These are phyloP conservation scores for Jimgerdemannia flammicorona DNA, from an alignment of 192 early-diverging fungal genomes.

Conservation along the genomic window DNA sequence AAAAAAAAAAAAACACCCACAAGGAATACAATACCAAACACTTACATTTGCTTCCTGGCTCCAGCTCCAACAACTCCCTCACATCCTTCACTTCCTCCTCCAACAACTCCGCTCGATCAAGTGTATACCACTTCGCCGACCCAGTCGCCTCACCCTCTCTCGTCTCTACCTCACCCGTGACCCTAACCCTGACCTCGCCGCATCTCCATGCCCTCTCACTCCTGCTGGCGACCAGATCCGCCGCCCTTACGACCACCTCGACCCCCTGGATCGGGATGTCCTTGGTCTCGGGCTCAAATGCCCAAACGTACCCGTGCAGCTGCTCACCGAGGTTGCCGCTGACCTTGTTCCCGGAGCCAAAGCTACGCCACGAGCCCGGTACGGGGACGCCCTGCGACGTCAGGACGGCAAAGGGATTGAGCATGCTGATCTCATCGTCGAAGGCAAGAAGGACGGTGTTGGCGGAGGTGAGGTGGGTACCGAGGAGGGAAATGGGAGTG, in stretches of 20 bases:
- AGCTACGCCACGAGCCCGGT: constrained; percentile 29
- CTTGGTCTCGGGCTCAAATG: background rate
- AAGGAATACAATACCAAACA: constrained; percentile 10
- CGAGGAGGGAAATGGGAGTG: constrained; percentile 24
- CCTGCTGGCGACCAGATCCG: background rate
- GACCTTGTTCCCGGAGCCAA: constrained; percentile 8
- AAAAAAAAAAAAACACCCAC: too few species aligned
- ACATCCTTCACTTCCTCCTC: constrained; percentile 56
- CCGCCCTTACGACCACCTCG: background rate
- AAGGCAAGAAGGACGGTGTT: constrained; percentile 32
- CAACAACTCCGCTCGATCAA: constrained; percentile 42
- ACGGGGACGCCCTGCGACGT: constrained; percentile 21
- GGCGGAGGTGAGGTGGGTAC: constrained; percentile 24
- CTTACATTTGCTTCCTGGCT: constrained; percentile 83
- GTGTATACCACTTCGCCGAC: constrained; percentile 12
- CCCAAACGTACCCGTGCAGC: background rate
- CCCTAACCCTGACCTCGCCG: background rate
- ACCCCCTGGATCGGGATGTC: background rate
- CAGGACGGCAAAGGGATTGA: constrained; percentile 15
- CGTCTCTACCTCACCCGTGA: background rate
- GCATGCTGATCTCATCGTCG: constrained; percentile 30
- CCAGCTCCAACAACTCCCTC: constrained; percentile 68
- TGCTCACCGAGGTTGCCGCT: background rate
- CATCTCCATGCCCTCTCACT: background rate
- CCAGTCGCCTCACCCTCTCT: background rate